A percentile compares a stretch with the other conserved stretches of the same genome.
Conservation (phyloP, 2,329 filamentous ascomycete species). For the Sclerotinia minor region DNA sequence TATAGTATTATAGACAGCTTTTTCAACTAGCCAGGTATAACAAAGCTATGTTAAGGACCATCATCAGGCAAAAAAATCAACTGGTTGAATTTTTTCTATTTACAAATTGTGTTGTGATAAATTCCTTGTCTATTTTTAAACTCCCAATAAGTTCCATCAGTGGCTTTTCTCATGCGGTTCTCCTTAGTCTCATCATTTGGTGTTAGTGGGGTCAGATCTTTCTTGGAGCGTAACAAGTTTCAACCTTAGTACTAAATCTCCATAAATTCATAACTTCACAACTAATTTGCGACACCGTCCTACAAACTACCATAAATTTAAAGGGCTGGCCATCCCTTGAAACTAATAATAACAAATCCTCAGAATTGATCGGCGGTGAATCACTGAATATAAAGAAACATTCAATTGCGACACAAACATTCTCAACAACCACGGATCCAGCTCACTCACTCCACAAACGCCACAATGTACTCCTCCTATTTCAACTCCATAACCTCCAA, state of each 20-base stretch:
- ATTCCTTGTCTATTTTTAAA: background rate
- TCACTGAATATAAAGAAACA: conserved; percentile 1
- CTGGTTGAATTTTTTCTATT: background rate
- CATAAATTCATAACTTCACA: conserved; percentile 15
- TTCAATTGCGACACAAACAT: conserved; percentile 15
- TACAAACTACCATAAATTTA: conserved; percentile 12
- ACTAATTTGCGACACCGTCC: background rate
- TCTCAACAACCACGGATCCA: background rate
- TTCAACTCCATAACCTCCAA: conserved; percentile 65
- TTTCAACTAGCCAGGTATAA: background rate
- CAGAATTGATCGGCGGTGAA: background rate
- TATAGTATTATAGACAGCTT: conserved; percentile 8
- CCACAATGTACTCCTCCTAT: conserved; percentile 77
- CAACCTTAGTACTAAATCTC: conserved; percentile 8
- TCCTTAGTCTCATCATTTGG: conserved; percentile 3
- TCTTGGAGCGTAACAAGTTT: conserved; percentile 26
- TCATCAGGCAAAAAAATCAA: background rate
- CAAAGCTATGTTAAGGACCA: background rate
- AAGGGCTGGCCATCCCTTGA: background rate
- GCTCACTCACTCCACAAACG: background rate
- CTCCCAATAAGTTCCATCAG: background rate
- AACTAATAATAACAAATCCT: conserved; percentile 3
- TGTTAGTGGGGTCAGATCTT: conserved; percentile 21
- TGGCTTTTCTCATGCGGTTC: conserved; percentile 1
- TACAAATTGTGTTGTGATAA: background rate